Evolutionary conservation across 2,329 filamentous ascomycete genomes (phyloP).

Genomic region (Colletotrichum liaoningense): DNA sequence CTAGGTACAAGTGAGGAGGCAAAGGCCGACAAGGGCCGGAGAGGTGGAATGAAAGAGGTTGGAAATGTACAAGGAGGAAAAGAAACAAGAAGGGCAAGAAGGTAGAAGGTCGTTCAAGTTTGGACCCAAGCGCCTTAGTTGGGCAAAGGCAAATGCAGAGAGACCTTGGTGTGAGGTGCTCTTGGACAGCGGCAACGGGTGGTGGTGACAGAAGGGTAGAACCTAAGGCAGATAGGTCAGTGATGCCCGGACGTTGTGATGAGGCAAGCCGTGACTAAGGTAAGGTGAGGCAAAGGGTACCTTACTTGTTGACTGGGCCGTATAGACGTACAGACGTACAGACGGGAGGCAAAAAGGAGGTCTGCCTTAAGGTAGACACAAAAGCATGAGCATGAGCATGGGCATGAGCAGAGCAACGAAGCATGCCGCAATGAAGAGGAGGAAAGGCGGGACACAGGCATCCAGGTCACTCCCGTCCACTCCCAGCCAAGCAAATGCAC

Average conservation of each 20-base stretch:
- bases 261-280: conserved; percentile 15
- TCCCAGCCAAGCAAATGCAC: conserved; percentile 13
- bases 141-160: background rate
- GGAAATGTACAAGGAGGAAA: background rate
- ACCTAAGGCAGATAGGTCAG: background rate
- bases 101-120: background rate
- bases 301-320: too few species aligned
- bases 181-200: background rate
- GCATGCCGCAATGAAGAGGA: background rate
- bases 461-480: background rate
- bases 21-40: conserved; percentile 1
- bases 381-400: background rate
- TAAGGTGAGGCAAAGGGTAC: background rate
- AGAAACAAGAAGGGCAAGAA: conserved; percentile 3
- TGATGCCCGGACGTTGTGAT: conserved; percentile 7
- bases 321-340: background rate
- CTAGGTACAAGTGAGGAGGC: background rate
- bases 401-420: background rate
- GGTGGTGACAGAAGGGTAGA: conserved; percentile 8
- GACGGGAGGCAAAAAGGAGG: conserved; percentile 6
- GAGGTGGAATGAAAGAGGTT: background rate
- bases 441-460: background rate
- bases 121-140: background rate
- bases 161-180: background rate
- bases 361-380: background rate